Base-by-base conservation (phyloP, 495 filamentous ascomycete genomes). In the Trichoderma reesei region DNA sequence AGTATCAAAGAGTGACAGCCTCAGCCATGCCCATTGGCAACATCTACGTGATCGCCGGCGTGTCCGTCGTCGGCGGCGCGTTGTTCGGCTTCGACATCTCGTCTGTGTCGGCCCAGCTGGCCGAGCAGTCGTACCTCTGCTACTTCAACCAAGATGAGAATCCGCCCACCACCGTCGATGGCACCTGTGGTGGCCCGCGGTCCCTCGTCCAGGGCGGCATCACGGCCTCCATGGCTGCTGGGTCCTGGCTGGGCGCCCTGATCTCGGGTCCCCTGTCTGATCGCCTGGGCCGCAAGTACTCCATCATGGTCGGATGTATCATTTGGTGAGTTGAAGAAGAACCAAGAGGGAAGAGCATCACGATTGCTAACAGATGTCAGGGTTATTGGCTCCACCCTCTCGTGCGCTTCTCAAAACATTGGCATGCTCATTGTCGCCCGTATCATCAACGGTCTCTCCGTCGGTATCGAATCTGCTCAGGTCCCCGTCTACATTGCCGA, bases 401-500 rank as follows among this genome's bases (percentile, higher is more conserved):
- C 87, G 76, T 78, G 83, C 26, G 83, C 85, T 5, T 74, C 84
- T 0, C 76, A 83, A 61, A 84, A 83, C 61, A 77, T 90, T 54
- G 79, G 78, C 31, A 83, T 88, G 76, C 79, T 92, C 20, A 81
- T 88, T 11, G 81, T 76, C 65, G 90, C 90, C 8, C 85, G 90
- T 67, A 82, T 90, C 56, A 77, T 92, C 46, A 80, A 83, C 64
- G 90, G 90, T 61, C 66, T 94, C 54, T 88, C 85, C 63, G 85
- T 91, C 64, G 90, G 90, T 65, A 88, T 91, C 62, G 85, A 84
- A 13, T 90, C 88, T 3, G 82, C 88, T 16, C 78, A 90, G 60
- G 88, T 90, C 39, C 90, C 90, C 5, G 85, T 92, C 31, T 93
- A 93, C 69, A 86, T 90, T 63, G 83, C 89, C 41, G 90, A 94